Evolutionary conservation across 2,329 filamentous ascomycete species (phyloP).

Genomic region (Macrophomina tecta): DNA sequence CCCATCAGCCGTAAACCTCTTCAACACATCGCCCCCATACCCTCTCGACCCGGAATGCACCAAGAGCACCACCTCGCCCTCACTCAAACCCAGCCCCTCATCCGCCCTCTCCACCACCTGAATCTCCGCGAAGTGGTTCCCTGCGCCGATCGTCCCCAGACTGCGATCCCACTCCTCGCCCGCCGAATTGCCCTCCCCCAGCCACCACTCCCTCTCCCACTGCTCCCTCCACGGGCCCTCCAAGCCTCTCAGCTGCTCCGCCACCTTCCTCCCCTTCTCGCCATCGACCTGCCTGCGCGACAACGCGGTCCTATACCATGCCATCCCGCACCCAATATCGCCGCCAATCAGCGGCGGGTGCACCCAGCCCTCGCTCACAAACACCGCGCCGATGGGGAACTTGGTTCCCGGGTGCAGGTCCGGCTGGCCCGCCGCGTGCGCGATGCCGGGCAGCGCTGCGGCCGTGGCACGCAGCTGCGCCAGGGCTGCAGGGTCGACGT

Average conservation of each 20-base stretch:
- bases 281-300: conserved; percentile 41
- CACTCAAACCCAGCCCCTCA: conserved; percentile 30
- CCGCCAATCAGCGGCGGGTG: conserved; percentile 47
- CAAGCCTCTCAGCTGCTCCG: conserved; percentile 43
- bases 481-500: conserved; percentile 39
- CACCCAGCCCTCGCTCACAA: conserved; percentile 43
- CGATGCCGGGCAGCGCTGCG: conserved; percentile 42
- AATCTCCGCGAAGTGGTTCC: conserved; percentile 48
- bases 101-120: conserved; percentile 42
- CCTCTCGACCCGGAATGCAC: conserved; percentile 48
- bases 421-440: conserved; percentile 44
- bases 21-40: conserved; percentile 44
- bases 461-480: conserved; percentile 42
- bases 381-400: conserved; percentile 47
- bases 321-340: conserved; percentile 50
- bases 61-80: conserved; percentile 44
- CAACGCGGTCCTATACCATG: conserved; percentile 45
- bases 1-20: conserved; percentile 36
- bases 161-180: conserved; percentile 41
- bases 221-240: conserved; percentile 43
- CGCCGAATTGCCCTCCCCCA: conserved; percentile 34
- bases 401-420: conserved; percentile 47
- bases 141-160: conserved; percentile 47
- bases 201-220: conserved; percentile 39
- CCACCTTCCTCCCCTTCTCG: conserved; percentile 42